Evolutionary conservation across 176 grass and related monocot genomes (phyloP), one percentile per base, ranked within the genome.

Genomic region (Triticum dicoccoides): DNA sequence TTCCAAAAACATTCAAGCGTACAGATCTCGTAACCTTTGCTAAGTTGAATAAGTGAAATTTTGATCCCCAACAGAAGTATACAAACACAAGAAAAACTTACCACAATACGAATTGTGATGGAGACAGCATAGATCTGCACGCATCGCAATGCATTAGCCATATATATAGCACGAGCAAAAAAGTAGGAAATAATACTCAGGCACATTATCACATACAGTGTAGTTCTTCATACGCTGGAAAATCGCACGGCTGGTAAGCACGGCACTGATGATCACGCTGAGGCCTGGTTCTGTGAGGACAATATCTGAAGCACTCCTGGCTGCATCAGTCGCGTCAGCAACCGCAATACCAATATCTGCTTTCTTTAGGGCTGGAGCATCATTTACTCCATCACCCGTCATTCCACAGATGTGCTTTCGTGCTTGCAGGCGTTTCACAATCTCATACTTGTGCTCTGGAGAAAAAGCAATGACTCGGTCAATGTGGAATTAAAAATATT

Each of bases 171-270:
- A 68, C 3, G 38, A 85, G 59, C 3, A 42, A 90, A 79, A 71
- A 41, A 38, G 54, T 9, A 47, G 6, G 21, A 84, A 73, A 65
- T 18, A 12, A 44, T 27, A 56, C 3, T 11, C 27, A 56, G 51
- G 11, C 38, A 82, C 27, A 21, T 29, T 5, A 79, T 51, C 58
- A 35, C 62, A 37, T 91, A 94, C 92, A 54, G 90, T 95, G 65
- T 95, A 95, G 65, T 95, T 95, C 76, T 95, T 95, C 93, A 95
- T 95, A 69, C 93, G 85, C 88, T 95, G 93, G 82, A 95, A 95
- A 83, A 95, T 95, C 63, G 93, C 93, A n/a, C 90, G 93, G 38
- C 93, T 95, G 0, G 93, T 95, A 61, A 95, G 77, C 34, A 95
- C 93, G 30, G 93, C 93, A 87, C 93, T 95, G 78, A 95, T 92